Conservation (phyloP, 805 yeast genomes). For the Cyberlindnera bimundalis region DNA sequence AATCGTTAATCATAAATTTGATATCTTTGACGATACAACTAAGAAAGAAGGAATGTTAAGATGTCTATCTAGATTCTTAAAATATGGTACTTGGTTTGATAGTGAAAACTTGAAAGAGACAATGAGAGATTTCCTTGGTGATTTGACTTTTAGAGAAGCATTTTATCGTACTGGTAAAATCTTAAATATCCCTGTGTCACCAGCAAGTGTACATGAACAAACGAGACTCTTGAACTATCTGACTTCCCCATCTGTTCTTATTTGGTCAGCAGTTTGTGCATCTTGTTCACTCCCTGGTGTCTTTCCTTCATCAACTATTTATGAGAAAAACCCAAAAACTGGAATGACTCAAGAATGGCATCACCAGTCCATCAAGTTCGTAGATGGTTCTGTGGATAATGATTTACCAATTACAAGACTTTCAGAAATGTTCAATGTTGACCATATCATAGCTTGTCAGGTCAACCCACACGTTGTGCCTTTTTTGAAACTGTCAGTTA, state of each 20-base stretch:
- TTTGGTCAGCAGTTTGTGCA: constrained; percentile 90
- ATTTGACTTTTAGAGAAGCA: constrained; percentile 90
- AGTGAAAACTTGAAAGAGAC: constrained; percentile 66
- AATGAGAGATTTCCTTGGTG: constrained; percentile 77
- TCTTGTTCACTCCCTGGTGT: constrained; percentile 93
- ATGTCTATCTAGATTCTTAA: constrained; percentile 59
- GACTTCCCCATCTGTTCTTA: constrained; percentile 76
- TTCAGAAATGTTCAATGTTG: constrained; percentile 96
- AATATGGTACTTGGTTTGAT: constrained; percentile 89
- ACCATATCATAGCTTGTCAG: constrained; percentile 95
- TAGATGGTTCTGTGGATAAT: constrained; percentile 94
- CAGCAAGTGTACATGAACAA: constrained; percentile 88
- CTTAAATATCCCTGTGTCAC: constrained; percentile 90
- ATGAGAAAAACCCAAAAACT: constrained; percentile 76
- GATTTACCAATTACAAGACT: constrained; percentile 88
- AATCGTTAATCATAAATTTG: constrained; percentile 42
- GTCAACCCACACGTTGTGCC: constrained; percentile 97
- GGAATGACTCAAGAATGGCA: constrained; percentile 82
- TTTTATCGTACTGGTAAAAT: constrained; percentile 91
- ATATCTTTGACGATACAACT: constrained; percentile 43
- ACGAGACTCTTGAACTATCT: constrained; percentile 77
- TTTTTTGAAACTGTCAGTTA: constrained; percentile 62
- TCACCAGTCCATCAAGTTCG: constrained; percentile 68
- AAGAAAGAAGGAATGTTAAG: constrained; percentile 42
- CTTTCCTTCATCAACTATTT: constrained; percentile 80